Evolutionary conservation across 2,329 filamentous ascomycete genomes (phyloP), one percentile per base, ranked within the genome.

Genomic region (Claviceps humidiphila): DNA sequence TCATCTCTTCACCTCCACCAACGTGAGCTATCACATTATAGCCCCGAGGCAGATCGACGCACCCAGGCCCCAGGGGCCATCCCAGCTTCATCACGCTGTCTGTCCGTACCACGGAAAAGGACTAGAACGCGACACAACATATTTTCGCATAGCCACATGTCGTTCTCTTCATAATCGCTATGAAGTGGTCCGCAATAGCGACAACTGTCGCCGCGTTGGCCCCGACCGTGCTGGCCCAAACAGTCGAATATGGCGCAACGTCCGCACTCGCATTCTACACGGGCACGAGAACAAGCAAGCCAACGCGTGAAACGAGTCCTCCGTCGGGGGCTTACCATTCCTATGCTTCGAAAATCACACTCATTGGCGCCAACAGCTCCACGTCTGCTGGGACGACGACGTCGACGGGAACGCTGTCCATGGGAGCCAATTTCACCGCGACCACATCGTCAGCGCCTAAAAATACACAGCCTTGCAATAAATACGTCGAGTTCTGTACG

Each of bases 381-480:
- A 63, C 61, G 22, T 63, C 63, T 30, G 62, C 63, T 30, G 58
- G 60, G 44, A 68, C 69, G 54, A 57, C 58, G 54, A 57, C 57
- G 39, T 68, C 66, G 9, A 59, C 63, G 13, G 57, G 57, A 11
- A 60, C 61, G n/a, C 76, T 74, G 38, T 63, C 64, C 20, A 56
- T 63, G 17, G 61, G 60, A n/a, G 67, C 67, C 42, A 73, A 71
- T 57, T 63, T 67, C 49, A 69, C 68, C 53, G 66, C 67, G 11
- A 60, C 68, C 16, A 68, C 63, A 8, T 55, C 64, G 62, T 47
- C 57, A 26, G 58, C 68, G 49, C 74, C 82, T 1, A 79, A 77
- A 46, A 91, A 90, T 66, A 90, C 85, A 0, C 81, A 81, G 54
- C 82, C 86, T 4, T 94, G 88, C 74, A 94, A 94, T 68, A 81